Conservation (phyloP, 345 rosid genomes). For the Eucalyptus victrix region DNA sequence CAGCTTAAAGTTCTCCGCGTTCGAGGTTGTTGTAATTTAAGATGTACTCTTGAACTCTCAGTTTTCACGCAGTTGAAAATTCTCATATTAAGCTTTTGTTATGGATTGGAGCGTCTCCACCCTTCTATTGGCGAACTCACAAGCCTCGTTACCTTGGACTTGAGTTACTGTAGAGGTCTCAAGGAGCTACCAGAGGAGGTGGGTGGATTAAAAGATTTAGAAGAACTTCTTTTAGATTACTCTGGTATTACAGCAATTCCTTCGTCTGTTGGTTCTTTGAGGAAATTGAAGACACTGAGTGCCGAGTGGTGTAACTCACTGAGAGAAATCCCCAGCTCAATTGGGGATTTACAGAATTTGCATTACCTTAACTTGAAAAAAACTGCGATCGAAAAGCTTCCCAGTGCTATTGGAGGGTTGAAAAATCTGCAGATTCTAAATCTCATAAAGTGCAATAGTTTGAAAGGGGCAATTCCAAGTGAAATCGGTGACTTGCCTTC, state of each 20-base stretch:
- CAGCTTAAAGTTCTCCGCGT: rapidly evolving
- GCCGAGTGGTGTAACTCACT: rapidly evolving
- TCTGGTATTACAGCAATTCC: too few relatives aligned
- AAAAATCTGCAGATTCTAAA: too few relatives aligned
- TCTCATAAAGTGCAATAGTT: rapidly evolving
- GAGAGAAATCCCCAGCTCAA: too few relatives aligned
- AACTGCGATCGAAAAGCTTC: too few relatives aligned
- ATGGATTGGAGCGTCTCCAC: too few relatives aligned
- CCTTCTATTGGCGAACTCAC: too few relatives aligned
- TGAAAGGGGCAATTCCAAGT: too few relatives aligned
- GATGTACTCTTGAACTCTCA: background rate
- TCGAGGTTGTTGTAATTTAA: rapidly evolving
- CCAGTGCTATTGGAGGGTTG: too few relatives aligned
- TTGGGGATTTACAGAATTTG: too few relatives aligned
- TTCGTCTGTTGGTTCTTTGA: too few relatives aligned
- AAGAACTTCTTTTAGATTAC: rapidly evolving
- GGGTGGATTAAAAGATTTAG: background rate
- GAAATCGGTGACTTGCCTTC: too few relatives aligned
- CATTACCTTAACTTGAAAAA: rapidly evolving
- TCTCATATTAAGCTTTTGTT: rapidly evolving
- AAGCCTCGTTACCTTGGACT: too few relatives aligned
- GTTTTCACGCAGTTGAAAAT: background rate
- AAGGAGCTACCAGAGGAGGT: background rate
- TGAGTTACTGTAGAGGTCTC: rapidly evolving
- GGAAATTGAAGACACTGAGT: rapidly evolving